Evolutionary conservation across 2,329 filamentous ascomycete genomes (phyloP), one percentile per base, ranked within the genome.

Genomic region (Dryadomyces quercivorus): DNA sequence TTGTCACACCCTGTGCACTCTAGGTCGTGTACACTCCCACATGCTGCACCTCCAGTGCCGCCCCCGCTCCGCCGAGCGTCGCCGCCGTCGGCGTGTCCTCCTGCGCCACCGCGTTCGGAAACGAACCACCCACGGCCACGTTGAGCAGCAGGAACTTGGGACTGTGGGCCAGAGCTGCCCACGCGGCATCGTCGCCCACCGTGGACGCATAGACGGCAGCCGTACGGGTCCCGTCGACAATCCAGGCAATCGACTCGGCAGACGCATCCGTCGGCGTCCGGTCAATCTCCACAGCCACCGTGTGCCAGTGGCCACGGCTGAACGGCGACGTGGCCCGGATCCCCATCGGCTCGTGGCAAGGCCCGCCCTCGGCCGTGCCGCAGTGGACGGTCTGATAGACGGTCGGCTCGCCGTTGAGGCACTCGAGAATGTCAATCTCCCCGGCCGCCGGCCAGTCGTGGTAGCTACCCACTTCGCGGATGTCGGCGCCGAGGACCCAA

Each of bases 131-230:
- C 34, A 81, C 72, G 48, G 78, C 77, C 5, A 81, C 67, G 57
- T 81, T 80, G 52, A 81, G 63, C 53, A 81, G 72, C 51, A 80
- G 62, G 59, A 71, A 78, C 61, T 77, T 60, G 2, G 76, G 72
- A 53, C 67, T 72, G 58, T 78, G 72, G 20, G 74, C 74, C 18
- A 81, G 63, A 3, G 70, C 67, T 3, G 63, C 69, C 77, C 77
- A 81, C n/a, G 73, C 66, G 1, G 62, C 64, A 55, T 69, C 63
- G 56, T 77, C 70, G 43, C 66, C 69, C 55, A 81, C 69, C 22
- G 70, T 63, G 0, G 64, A 61, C 0, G 76, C 77, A 2, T 65
- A 69, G 21, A 80, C 61, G 20, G 67, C 67, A 52, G 71, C 66
- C 59, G 70, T 78, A 38, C 67, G 64, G 1, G 56, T 57, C 8